Percentiles rank a stretch among this genome's conserved stretches.
phyloP scores from a whole-genome alignment of 257 asterid genomes.

The Capsicum baccatum region DNA sequence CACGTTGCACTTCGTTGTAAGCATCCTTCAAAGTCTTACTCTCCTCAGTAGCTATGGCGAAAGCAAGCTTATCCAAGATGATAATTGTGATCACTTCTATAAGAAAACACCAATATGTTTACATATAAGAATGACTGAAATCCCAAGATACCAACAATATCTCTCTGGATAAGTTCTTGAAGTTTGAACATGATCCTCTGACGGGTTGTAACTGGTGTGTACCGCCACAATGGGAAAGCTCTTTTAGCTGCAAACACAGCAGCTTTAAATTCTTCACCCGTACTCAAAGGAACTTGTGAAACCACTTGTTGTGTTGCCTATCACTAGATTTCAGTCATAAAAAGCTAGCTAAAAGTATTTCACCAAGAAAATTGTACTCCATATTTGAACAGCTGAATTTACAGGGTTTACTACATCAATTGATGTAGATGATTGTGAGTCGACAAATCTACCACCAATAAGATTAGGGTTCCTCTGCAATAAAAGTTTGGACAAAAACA shows the following conservation, averaged over 20 bases:
- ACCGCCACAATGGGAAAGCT: conserved; percentile 79
- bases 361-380: conserved; percentile 26
- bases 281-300: conserved; percentile 84
- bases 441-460: conserved; percentile 85
- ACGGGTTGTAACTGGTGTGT: conserved; percentile 76
- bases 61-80: conserved; percentile 81
- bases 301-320: conserved; percentile 97
- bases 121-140: neutral
- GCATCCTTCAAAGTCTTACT: conserved; percentile 96
- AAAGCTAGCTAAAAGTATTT: neutral
- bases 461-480: conserved; percentile 84
- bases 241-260: conserved; percentile 87
- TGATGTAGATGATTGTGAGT: conserved; percentile 65
- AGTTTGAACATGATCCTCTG: conserved; percentile 86
- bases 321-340: conserved; percentile 24
- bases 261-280: conserved; percentile 76
- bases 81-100: conserved; percentile 34
- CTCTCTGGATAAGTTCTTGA: conserved; percentile 87
- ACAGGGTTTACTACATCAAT: conserved; percentile 92
- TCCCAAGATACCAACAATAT: conserved; percentile 56
- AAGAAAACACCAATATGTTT: conserved; percentile 23
- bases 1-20: conserved; percentile 92
- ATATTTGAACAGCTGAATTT: conserved; percentile 35
- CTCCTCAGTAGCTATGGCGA: conserved; percentile 79
- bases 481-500: conserved; percentile 17